Evolutionary conservation across 768 basidiomycete species (phyloP).

Genomic region (Phylloporus sp.): DNA sequence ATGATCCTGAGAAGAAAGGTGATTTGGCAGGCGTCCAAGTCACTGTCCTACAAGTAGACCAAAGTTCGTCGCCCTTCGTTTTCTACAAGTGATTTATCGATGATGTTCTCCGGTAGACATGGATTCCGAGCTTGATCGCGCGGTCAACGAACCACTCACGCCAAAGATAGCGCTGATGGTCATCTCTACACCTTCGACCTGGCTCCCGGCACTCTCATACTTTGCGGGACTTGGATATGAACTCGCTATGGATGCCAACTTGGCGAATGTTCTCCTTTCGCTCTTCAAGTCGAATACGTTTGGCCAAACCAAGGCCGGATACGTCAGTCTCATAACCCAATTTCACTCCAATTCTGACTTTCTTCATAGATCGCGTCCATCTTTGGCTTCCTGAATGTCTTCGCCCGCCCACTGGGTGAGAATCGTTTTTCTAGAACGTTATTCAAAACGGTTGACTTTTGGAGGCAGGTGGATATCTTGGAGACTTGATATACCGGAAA

Average conservation of each 20-base stretch:
- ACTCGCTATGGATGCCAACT: constrained; percentile 51
- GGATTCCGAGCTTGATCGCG: constrained; percentile 38
- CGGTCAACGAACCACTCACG: constrained; percentile 45
- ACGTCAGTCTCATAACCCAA: constrained; percentile 36
- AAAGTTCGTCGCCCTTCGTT: not conserved
- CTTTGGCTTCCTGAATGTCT: constrained; percentile 48
- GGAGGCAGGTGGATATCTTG: constrained; percentile 39
- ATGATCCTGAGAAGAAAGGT: constrained; percentile 27
- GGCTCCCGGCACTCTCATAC: constrained; percentile 54
- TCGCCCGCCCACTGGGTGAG: constrained; percentile 44
- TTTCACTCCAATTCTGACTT: constrained; percentile 2
- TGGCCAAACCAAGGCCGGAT: constrained; percentile 50
- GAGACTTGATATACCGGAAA: constrained; percentile 41
- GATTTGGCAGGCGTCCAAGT: constrained; percentile 12
- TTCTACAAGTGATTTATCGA: not conserved
- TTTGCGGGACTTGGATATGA: constrained; percentile 56
- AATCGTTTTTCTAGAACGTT: not conserved
- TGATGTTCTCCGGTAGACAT: constrained; percentile 10
- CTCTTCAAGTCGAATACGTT: constrained; percentile 38
- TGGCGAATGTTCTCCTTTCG: constrained; percentile 43
- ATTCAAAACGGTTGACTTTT: not conserved
- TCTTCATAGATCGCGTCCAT: constrained; percentile 24
- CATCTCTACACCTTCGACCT: constrained; percentile 43
- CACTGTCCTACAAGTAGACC: not conserved
- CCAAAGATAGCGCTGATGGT: constrained; percentile 30